phyloP scores from a whole-genome alignment of 1,139 yeast species.

The Candida dubliniensis region DNA sequence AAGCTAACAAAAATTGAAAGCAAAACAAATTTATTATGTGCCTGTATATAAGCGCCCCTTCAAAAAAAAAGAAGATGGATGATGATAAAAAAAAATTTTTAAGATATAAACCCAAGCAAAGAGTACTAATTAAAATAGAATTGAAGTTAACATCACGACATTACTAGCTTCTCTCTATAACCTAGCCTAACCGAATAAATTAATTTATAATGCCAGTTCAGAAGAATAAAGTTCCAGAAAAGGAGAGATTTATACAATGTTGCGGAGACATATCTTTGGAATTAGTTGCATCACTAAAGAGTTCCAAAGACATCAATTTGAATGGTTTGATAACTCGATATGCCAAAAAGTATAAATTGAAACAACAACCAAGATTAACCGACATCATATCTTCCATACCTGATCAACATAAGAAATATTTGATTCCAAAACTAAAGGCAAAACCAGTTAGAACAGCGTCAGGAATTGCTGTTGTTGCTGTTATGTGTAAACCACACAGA shows the following conservation, averaged over 20 bases:
- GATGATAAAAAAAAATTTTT: too few relatives aligned
- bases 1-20: too few relatives aligned
- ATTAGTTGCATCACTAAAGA: conserved; percentile 73
- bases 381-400: conserved; percentile 96
- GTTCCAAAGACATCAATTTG: conserved; percentile 78
- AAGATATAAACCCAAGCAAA: too few relatives aligned
- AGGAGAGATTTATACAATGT: conserved; percentile 88
- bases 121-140: too few relatives aligned
- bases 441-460: conserved; percentile 98
- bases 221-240: conserved; percentile 63
- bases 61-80: too few relatives aligned
- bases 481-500: conserved; percentile 98
- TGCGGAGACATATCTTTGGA: conserved; percentile 92
- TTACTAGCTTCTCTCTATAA: too few relatives aligned
- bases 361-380: conserved; percentile 90
- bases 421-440: conserved; percentile 91
- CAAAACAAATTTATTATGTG: too few relatives aligned
- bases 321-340: conserved; percentile 85
- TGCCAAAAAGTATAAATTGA: conserved; percentile 87
- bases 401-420: conserved; percentile 88
- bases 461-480: conserved; percentile 98
- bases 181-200: too few relatives aligned
- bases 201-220: conserved; percentile 31
- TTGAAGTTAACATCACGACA: too few relatives aligned
- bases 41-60: too few relatives aligned